These are phyloP conservation scores for Fusarium udum DNA, from an alignment of 2,329 filamentous ascomycete genomes.

Conservation along the genomic window DNA sequence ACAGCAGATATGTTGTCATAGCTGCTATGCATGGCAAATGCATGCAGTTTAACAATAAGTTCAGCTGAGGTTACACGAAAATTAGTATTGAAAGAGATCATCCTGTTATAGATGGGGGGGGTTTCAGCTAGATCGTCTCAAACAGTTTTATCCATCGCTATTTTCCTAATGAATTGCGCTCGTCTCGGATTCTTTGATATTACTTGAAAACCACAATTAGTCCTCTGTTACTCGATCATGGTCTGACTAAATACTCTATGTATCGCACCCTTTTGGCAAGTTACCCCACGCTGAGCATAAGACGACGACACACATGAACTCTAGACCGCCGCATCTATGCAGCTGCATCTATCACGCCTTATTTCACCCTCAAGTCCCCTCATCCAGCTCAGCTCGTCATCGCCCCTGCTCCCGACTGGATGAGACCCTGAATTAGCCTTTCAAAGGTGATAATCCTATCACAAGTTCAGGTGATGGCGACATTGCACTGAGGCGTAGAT, in stretches of 20 bases:
- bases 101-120: background rate
- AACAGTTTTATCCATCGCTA: background rate
- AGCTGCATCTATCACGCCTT: slow-evolving; percentile 14
- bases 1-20: background rate
- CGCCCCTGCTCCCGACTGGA: slow-evolving; percentile 21
- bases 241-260: background rate
- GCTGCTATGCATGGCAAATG: background rate
- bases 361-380: slow-evolving; percentile 2
- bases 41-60: background rate
- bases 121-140: background rate
- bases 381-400: slow-evolving; percentile 26
- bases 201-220: background rate
- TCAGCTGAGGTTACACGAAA: background rate
- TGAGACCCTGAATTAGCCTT: slow-evolving; percentile 11
- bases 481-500: slow-evolving; percentile 27
- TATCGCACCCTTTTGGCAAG: background rate
- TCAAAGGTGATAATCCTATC: slow-evolving; percentile 17
- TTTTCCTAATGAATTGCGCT: background rate
- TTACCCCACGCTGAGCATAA: background rate
- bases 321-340: background rate
- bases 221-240: background rate
- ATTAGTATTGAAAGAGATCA: background rate
- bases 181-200: background rate
- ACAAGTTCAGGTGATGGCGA: slow-evolving; percentile 10
- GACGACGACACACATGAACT: background rate